Base-by-base conservation (phyloP, 108 stramenopile genomes). In the Cyclotella cryptica region DNA sequence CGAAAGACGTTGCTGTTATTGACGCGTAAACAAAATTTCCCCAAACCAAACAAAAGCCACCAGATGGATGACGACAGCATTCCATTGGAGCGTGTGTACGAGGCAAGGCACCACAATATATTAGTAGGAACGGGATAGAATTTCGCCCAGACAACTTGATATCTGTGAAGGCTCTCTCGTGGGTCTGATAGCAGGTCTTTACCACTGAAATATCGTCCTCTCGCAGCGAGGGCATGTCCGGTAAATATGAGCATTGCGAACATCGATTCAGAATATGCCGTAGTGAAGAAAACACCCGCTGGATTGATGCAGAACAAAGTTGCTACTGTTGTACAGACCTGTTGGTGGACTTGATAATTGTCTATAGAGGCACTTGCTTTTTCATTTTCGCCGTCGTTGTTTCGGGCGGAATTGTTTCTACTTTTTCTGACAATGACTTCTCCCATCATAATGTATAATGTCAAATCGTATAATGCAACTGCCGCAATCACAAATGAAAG, bases 71-170 rank as follows among this genome's bases (percentile, higher is more conserved):
- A 69, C 46, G 88, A 75, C 3, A 95, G 66, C n/a, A 80, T 87
- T 21, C 93, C 93, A 86, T 95, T 95, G 54, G 91, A 95, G 47
- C 93, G 80, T 21, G 89, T 85, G 52, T 83, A 91, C 1, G 91
- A 90, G 41, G 88, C 93, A 29, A 85, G 24, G 71, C 80, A 81
- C 90, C 90, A 95, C 5, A 76, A 46, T 3, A 67, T 19, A 53
- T 72, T 85, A 2, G 85, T 67, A 11, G 51, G 71, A 53, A 81
- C 41, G 58, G 53, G 72, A 58, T 63, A 72, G 0, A 55, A 85
- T 13, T 29, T 66, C 17, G 67, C 53, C 69, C 47, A 70, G 10
- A 61, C 5, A 28, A 21, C 1, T 42, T 44, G 53, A 54, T 55
- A 24, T 60, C 19, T 17, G 14, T 39, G 1, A 17, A 15, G 19